These are phyloP conservation scores for Trypanosoma congolense DNA, from an alignment of 208 protist species.

Conservation along the genomic window DNA sequence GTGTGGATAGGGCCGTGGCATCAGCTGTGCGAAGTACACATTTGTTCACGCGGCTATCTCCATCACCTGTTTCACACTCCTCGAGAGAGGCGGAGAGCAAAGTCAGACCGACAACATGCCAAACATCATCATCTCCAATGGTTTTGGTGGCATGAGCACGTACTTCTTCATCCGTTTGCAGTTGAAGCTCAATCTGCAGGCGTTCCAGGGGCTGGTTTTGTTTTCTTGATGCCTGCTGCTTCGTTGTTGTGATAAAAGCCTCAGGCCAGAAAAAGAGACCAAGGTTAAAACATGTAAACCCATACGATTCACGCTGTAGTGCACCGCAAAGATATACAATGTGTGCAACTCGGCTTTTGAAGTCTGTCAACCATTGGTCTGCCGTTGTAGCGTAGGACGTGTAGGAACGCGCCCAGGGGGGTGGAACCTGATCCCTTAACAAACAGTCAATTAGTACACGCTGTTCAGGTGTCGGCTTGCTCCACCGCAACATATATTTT, in stretches of 20 bases:
- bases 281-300: slow-evolving; percentile 68
- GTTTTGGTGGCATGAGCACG: slow-evolving; percentile 3
- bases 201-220: slow-evolving; percentile 90
- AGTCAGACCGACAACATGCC: slow-evolving; percentile 31
- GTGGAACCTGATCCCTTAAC: slow-evolving; percentile 78
- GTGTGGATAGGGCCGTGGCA: slow-evolving; percentile 22
- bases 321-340: slow-evolving; percentile 55
- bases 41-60: slow-evolving; percentile 19
- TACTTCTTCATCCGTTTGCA: slow-evolving; percentile 18
- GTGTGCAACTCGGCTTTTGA: slow-evolving; percentile 46
- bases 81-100: slow-evolving; percentile 42
- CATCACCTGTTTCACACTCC: neutral
- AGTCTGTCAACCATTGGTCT: slow-evolving; percentile 55
- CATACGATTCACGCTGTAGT: slow-evolving; percentile 21
- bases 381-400: slow-evolving; percentile 34
- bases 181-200: slow-evolving; percentile 73
- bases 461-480: slow-evolving; percentile 87
- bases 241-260: slow-evolving; percentile 96
- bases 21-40: slow-evolving; percentile 29
- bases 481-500: slow-evolving; percentile 5
- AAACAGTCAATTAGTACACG: slow-evolving; percentile 83
- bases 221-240: slow-evolving; percentile 90
- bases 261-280: slow-evolving; percentile 94
- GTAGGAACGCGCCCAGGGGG: slow-evolving; percentile 65
- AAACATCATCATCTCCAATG: neutral